Evolutionary conservation across 148 eudicot genomes (phyloP), one percentile per base, ranked within the genome.

Genomic region (Rheum nobile): DNA sequence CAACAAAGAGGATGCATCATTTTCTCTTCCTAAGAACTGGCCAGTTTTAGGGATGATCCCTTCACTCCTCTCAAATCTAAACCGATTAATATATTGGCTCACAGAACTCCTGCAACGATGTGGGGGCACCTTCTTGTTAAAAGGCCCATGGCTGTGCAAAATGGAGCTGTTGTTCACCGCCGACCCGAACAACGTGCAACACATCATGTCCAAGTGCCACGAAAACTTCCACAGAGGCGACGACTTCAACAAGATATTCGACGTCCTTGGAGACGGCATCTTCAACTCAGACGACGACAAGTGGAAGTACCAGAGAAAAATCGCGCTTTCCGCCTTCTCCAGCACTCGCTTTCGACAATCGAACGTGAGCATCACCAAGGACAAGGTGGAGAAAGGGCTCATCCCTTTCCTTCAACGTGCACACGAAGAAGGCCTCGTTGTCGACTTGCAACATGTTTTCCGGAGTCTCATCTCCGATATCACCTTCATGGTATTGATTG

Each of bases 381-480:
- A 84, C 0, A 81, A 84, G 65, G 42, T 81, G 1, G 79, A 78
- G 21, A 52, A 37, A 29, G 78, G 85, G 9, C 74, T 88, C 16
- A 72, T 75, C 39, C 85, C 84, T 0, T 6, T 88, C 37, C 82
- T 88, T 6, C 83, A 86, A 1, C 74, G 76, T 54, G 78, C 43
- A 0, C 54, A 57, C 11, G 42, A 71, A 22, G 67, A 71, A 61
- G 79, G 76, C 26, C 24, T 70, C 5, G 84, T 79, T 19, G 72
- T 88, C 19, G 89, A 88, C 46, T 55, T 88, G 72, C 89, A 88
- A 54, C 85, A 88, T 67, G 8, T 86, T 57, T 84, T 69, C 61
- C 55, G 41, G 17, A 35, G 32, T 0, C 10, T 74, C 0, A 63
- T n/a, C 17, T 39, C 67, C 52, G 89, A 88, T 22, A 79, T 80